A percentile compares a stretch with the other conserved stretches of the same genome.
phyloP scores from a whole-genome alignment of 2,329 filamentous ascomycete species.

The Fusarium robinianum region DNA sequence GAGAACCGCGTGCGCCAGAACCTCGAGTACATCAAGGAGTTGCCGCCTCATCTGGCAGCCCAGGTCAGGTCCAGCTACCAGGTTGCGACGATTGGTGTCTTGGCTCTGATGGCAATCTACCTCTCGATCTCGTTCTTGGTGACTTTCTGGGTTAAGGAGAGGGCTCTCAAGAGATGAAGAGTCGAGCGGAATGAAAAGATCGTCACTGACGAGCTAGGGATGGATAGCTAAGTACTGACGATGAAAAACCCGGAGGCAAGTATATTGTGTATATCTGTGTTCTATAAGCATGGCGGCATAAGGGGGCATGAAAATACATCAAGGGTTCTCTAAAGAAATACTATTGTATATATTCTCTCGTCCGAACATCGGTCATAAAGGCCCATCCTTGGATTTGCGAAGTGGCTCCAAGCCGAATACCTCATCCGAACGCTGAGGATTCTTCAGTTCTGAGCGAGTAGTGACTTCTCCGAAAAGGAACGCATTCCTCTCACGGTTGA shows the following conservation, averaged over 20 bases:
- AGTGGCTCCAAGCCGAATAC: conserved; percentile 62
- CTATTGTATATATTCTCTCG: not conserved
- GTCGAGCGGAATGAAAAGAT: not conserved
- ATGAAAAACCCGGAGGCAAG: not conserved
- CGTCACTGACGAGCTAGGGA: no score
- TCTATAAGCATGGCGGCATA: conserved; percentile 4
- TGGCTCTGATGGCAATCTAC: conserved; percentile 46
- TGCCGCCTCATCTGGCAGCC: conserved; percentile 62
- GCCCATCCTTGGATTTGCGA: conserved; percentile 32
- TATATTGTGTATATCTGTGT: conserved; percentile 4
- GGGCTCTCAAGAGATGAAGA: conserved; percentile 50
- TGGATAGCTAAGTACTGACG: not conserved
- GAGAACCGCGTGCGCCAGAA: conserved; percentile 71
- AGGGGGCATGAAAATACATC: not conserved
- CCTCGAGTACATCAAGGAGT: conserved; percentile 67
- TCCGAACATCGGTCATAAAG: conserved; percentile 8
- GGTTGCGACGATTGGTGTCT: conserved; percentile 46
- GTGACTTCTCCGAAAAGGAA: conserved; percentile 63
- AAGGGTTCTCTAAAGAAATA: not conserved
- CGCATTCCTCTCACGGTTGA: conserved; percentile 59
- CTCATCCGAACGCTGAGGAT: conserved; percentile 50
- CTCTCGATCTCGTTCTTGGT: conserved; percentile 45
- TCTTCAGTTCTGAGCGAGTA: no score
- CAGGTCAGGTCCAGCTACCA: conserved; percentile 71
- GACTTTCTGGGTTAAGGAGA: conserved; percentile 61